Evolutionary conservation across 306 rosid genomes (phyloP).

Genomic region (Albizia julibrissin): DNA sequence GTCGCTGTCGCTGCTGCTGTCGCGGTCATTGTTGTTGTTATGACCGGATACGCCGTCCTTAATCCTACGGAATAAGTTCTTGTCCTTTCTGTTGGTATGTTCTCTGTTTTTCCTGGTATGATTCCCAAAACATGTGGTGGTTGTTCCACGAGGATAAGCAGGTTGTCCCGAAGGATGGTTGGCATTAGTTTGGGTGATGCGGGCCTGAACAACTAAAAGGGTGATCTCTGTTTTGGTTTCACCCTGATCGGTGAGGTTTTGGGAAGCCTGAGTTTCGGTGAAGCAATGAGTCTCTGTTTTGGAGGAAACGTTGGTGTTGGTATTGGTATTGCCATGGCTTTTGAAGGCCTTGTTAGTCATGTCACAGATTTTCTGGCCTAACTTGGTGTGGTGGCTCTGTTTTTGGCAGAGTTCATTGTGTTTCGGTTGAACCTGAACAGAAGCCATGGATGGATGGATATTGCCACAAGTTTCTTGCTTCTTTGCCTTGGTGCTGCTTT

Average conservation of each 20-base stretch:
- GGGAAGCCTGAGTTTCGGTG: constrained; percentile 22
- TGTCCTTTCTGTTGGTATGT: constrained; percentile 18
- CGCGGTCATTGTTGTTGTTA: constrained; percentile 16
- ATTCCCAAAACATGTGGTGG: constrained; percentile 5
- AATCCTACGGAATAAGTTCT: constrained; percentile 20
- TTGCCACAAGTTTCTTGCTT: not conserved
- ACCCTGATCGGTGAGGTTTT: not conserved
- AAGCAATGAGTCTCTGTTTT: constrained; percentile 33
- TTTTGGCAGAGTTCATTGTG: constrained; percentile 43
- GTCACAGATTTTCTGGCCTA: constrained; percentile 45
- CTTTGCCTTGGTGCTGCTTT: constrained; percentile 23
- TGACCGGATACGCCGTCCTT: constrained; percentile 34
- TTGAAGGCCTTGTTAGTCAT: constrained; percentile 44
- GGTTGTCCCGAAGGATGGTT: not conserved
- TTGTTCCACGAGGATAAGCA: not conserved
- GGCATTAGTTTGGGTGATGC: constrained; percentile 8
- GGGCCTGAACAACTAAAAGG: not conserved
- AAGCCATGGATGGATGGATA: constrained; percentile 56
- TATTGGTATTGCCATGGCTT: constrained; percentile 33
- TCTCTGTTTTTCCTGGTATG: not conserved
- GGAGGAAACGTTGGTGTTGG: constrained; percentile 14
- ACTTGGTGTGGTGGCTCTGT: constrained; percentile 42
- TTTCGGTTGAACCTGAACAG: constrained; percentile 42
- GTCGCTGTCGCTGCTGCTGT: constrained; percentile 30
- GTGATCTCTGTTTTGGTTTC: constrained; percentile 20